phyloP scores from a whole-genome alignment of 1,139 yeast species.

The Cylindricascospora bacillispora region DNA sequence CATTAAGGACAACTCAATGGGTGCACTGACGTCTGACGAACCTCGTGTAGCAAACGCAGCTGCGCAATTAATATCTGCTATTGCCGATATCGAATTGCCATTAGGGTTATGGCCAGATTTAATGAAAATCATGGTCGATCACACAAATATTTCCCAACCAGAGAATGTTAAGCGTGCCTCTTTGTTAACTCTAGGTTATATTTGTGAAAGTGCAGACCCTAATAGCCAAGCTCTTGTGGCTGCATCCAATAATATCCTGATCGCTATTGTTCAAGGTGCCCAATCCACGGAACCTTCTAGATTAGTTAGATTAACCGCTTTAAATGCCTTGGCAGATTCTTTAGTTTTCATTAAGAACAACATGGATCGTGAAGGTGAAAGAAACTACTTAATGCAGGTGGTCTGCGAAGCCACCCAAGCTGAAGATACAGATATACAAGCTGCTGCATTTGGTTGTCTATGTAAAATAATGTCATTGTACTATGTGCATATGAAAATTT shows the following conservation, averaged over 20 bases:
- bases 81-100: slow-evolving; percentile 90
- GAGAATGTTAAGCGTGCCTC: slow-evolving; percentile 77
- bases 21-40: slow-evolving; percentile 51
- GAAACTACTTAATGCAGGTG: slow-evolving; percentile 95
- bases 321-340: slow-evolving; percentile 83
- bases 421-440: slow-evolving; percentile 67
- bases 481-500: slow-evolving; percentile 79
- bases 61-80: slow-evolving; percentile 91
- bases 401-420: slow-evolving; percentile 98
- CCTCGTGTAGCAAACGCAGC: slow-evolving; percentile 78
- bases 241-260: slow-evolving; percentile 83
- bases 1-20: slow-evolving; percentile 57
- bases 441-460: slow-evolving; percentile 91
- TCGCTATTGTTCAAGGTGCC: slow-evolving; percentile 95
- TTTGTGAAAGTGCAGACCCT: slow-evolving; percentile 91
- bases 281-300: slow-evolving; percentile 65
- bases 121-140: slow-evolving; percentile 69
- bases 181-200: slow-evolving; percentile 80
- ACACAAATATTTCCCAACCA: slow-evolving; percentile 68
- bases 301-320: slow-evolving; percentile 75
- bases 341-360: slow-evolving; percentile 79
- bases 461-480: slow-evolving; percentile 86
- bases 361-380: slow-evolving; percentile 86
- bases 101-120: slow-evolving; percentile 78
- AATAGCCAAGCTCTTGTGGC: slow-evolving; percentile 63